Conservation (phyloP, 805 yeast genomes). For the Alloascoidea africana region DNA sequence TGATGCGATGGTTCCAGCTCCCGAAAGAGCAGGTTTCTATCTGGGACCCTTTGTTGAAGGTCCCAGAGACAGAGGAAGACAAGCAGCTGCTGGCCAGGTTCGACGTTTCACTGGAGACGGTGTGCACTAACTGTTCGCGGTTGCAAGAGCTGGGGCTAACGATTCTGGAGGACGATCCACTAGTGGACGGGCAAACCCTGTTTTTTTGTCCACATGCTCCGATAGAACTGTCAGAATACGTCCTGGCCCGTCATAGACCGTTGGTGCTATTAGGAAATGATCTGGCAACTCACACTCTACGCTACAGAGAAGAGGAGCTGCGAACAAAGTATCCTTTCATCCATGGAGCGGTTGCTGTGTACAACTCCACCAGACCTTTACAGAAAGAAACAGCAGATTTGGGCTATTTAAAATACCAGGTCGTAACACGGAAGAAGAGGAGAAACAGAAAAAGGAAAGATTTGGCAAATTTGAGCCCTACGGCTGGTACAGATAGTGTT, state of each 20-base stretch:
- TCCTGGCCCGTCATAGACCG: slow-evolving; percentile 14
- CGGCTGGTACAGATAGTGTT: no score
- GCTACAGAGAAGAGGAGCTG: slow-evolving; percentile 15
- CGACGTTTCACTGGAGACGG: neutral
- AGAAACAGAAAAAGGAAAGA: slow-evolving; percentile 1
- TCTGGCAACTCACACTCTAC: neutral
- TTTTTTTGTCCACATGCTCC: slow-evolving; percentile 73
- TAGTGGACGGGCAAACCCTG: slow-evolving; percentile 16
- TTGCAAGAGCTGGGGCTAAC: slow-evolving; percentile 15
- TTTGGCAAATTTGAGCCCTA: slow-evolving; percentile 1
- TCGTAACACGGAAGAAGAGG: neutral
- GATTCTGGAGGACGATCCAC: slow-evolving; percentile 13
- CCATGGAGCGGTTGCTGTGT: slow-evolving; percentile 21
- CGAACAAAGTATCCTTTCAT: slow-evolving; percentile 27
- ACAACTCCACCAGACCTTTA: slow-evolving; percentile 3
- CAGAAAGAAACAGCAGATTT: slow-evolving; percentile 11
- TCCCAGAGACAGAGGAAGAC: slow-evolving; percentile 25
- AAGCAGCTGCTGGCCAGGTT: no score
- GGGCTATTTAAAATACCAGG: slow-evolving; percentile 8
- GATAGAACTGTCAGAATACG: slow-evolving; percentile 28
- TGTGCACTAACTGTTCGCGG: slow-evolving; percentile 6
- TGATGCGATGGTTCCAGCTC: slow-evolving; percentile 18
- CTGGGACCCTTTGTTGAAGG: slow-evolving; percentile 51
- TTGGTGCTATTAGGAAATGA: slow-evolving; percentile 29
- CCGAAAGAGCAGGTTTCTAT: slow-evolving; percentile 21